Evolutionary conservation across 352 stramenopile genomes (phyloP), one percentile per base, ranked within the genome.

Genomic region (Phytophthora sansomeana): DNA sequence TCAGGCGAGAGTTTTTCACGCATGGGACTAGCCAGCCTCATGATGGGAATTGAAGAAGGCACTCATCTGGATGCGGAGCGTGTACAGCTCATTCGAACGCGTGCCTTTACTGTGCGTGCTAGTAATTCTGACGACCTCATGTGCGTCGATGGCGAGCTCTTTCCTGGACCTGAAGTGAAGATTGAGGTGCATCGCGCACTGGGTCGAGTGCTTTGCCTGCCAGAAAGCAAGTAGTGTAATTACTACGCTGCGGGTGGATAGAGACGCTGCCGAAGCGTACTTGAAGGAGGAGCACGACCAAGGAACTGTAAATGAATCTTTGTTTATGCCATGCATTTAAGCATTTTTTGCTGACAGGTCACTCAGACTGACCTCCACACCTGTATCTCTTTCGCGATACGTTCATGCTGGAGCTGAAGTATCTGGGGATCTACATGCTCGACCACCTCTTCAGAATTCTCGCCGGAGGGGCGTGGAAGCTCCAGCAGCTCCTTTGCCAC

Each of bases 111-210:
- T 32, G 62, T 91, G 24, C 39, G 58, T 21, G 50, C 67, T 10
- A 74, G 63, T 29, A 68, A 72, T 24, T 30, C 61, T 3, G 24
- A 76, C 19, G 80, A 89, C 21, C 52, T 78, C 28, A 74, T 92
- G 19, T 91, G 78, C 41, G 67, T 92, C 16, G 84, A 92, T 60
- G 84, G 84, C 6, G 84, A 92, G 36, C 57, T 77, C 26, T 85
- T 92, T 36, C 46, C 55, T 7, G 84, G 84, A 0, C 68, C 71
- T 5, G 64, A 78, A 47, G 43, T 85, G 14, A 73, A 83, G 60
- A 76, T 82, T 38, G 71, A 88, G 57, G 70, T 85, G 21, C 78
- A 87, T 36, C 75, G 73, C 28, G 78, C 54, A 26, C 49, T 88
- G 47, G 80, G 75, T 14, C 80, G 80, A 35, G 57, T 88, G 24